Base-by-base conservation (phyloP, 495 filamentous ascomycete species). In the Pyronema omphalodes region DNA sequence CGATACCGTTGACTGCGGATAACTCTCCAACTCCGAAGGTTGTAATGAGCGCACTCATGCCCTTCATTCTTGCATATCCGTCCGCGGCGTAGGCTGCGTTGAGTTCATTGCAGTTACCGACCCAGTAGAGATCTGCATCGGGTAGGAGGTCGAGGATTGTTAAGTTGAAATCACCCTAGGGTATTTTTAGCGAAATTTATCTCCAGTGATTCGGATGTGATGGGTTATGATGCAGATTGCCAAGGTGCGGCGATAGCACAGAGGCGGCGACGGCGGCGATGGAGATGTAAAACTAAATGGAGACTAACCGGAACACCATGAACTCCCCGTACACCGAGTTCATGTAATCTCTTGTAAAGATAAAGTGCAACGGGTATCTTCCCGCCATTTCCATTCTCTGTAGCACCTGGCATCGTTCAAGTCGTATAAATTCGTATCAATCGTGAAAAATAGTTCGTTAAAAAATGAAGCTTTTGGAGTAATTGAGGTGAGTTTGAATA, bases 21-120 rank as follows among this genome's bases (percentile, higher is more conserved):
- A 88, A 71, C 62, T 88, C 85, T 23, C 84, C 84, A 12, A 88
- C 83, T 33, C 84, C 85, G 54, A 84, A 88, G 0, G 84, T 87
- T 35, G 85, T 91, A 37, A 87, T 67, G 45, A 89, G 62, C 2
- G 86, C 85, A 9, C 73, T 72, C 12, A 87, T 73, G 12, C 83
- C 83, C 56, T 82, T 83, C 50, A 84, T 71, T 33, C 84, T 72
- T 33, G 83, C 82, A 63, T 88, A 88, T 8, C 82, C 85, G 68
- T 91, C 84, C 9, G 84, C 80, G 9, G 84, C 83, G 57, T 88
- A 88, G 14, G 76, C 78, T 77, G 82, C 82, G 65, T 89, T 88
- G 49, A 89, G 74, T 63, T 88, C 84, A 60, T 88, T 88, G 57
- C 76, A 78, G 66, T 80, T 87, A 52, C 84, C 84, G 15, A 86